phyloP scores from a whole-genome alignment of 2,329 filamentous ascomycete species.

The Aspergillus thermomutatus region DNA sequence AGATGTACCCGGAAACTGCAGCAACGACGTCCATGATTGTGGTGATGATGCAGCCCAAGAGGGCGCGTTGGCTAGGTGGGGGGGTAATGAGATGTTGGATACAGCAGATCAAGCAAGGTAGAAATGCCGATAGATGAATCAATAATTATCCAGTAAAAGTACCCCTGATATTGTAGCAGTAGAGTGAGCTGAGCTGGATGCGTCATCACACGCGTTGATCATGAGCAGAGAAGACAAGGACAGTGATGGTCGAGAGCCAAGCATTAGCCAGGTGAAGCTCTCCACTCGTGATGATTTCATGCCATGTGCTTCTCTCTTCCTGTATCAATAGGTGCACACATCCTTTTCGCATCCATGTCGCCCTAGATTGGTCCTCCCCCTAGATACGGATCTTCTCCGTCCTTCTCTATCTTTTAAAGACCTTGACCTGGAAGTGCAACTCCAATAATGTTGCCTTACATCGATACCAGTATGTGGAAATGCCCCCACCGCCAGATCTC shows the following conservation, averaged over 20 bases:
- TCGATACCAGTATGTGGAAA: slow-evolving; percentile 54
- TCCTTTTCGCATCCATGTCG: slow-evolving; percentile 3
- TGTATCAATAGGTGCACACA: neutral
- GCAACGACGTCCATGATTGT: slow-evolving; percentile 82
- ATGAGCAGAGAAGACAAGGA: neutral
- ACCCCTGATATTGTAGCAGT: neutral
- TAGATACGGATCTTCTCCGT: neutral
- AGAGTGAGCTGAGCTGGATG: neutral
- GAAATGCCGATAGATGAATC: neutral
- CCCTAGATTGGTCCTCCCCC: neutral
- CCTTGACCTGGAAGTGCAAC: slow-evolving; percentile 1
- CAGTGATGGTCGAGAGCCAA: slow-evolving; percentile 4
- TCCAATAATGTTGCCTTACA: slow-evolving; percentile 59
- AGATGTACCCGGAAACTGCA: slow-evolving; percentile 90
- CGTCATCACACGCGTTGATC: no score
- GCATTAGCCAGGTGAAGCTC: slow-evolving; percentile 3
- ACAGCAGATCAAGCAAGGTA: neutral
- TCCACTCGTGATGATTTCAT: slow-evolving; percentile 2
- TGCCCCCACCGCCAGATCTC: neutral
- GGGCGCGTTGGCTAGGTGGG: slow-evolving; percentile 2
- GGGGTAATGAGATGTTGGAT: neutral
- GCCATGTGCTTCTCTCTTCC: slow-evolving; percentile 12
- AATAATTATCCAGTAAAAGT: neutral
- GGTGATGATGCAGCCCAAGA: slow-evolving; percentile 25
- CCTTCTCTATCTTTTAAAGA: slow-evolving; percentile 3